These are phyloP conservation scores for Ustilago esculenta DNA, from an alignment of 1,284 basidiomycete species.

Conservation along the genomic window DNA sequence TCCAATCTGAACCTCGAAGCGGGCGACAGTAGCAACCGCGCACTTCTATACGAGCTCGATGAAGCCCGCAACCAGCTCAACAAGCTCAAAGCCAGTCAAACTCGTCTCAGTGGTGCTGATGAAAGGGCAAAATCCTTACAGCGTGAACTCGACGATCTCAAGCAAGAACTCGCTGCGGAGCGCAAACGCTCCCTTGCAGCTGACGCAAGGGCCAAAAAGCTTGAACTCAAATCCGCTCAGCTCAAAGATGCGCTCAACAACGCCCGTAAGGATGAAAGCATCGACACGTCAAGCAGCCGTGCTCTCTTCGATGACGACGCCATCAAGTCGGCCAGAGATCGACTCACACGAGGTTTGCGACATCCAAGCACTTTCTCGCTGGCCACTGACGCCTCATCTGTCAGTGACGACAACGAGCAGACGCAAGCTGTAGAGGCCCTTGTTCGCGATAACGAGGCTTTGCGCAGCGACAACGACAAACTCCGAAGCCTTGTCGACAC, in stretches of 20 bases:
- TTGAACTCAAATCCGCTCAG: constrained; percentile 27
- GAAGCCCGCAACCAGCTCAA: constrained; percentile 77
- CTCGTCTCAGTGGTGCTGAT: constrained; percentile 72
- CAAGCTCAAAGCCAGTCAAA: constrained; percentile 76
- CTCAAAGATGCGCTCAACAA: constrained; percentile 41
- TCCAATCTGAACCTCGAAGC: constrained; percentile 83
- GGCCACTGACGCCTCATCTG: constrained; percentile 1
- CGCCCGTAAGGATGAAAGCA: constrained; percentile 24
- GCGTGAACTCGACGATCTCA: constrained; percentile 81
- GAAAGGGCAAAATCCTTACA: constrained; percentile 17
- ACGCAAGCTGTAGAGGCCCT: constrained; percentile 27
- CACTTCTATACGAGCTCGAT: constrained; percentile 78
- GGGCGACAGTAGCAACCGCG: constrained; percentile 80
- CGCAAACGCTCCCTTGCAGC: constrained; percentile 76
- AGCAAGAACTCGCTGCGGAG: constrained; percentile 82
- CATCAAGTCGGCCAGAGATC: constrained; percentile 29
- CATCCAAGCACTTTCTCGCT: constrained; percentile 21
- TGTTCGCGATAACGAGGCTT: constrained; percentile 48
- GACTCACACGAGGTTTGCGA: constrained; percentile 32
- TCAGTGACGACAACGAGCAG: constrained; percentile 15
- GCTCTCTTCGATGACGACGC: constrained; percentile 37
- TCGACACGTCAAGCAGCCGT: constrained; percentile 10
- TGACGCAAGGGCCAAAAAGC: constrained; percentile 75
- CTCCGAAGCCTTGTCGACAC: constrained; percentile 46
- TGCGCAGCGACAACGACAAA: constrained; percentile 44